These are phyloP conservation scores for Saururus chinensis DNA, from an alignment of 164 flowering plant species.

Conservation along the genomic window DNA sequence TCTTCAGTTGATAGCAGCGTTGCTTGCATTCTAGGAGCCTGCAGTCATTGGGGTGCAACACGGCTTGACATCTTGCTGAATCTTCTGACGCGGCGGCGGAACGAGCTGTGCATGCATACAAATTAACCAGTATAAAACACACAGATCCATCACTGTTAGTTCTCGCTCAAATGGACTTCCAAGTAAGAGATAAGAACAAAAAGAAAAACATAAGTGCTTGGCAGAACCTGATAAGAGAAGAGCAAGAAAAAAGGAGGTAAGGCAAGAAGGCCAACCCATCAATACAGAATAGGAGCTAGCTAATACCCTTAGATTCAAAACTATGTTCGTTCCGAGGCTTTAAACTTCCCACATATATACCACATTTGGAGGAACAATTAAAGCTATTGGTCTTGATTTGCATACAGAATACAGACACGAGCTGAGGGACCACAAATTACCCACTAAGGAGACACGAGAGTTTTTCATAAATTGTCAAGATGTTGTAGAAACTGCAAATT, in stretches of 20 bases:
- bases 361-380: neutral
- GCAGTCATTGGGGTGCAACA: slow-evolving; percentile 2
- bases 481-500: neutral
- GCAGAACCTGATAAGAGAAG: neutral
- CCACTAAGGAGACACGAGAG: neutral
- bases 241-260: neutral
- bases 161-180: no score
- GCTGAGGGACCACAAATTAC: neutral
- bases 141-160: neutral
- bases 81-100: neutral
- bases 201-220: neutral
- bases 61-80: neutral
- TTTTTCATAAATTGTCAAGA: neutral
- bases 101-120: neutral
- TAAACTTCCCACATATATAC: no score
- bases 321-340: no score
- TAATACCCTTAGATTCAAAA: neutral
- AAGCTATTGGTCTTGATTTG: neutral
- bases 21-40: neutral
- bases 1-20: neutral
- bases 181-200: neutral
- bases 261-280: neutral
- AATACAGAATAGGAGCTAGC: neutral
- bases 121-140: neutral
- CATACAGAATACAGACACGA: neutral